A percentile compares a stretch with the other conserved stretches of the same genome.
phyloP scores from a whole-genome alignment of 139 green algal species.

The Chlamydomonas applanata region DNA sequence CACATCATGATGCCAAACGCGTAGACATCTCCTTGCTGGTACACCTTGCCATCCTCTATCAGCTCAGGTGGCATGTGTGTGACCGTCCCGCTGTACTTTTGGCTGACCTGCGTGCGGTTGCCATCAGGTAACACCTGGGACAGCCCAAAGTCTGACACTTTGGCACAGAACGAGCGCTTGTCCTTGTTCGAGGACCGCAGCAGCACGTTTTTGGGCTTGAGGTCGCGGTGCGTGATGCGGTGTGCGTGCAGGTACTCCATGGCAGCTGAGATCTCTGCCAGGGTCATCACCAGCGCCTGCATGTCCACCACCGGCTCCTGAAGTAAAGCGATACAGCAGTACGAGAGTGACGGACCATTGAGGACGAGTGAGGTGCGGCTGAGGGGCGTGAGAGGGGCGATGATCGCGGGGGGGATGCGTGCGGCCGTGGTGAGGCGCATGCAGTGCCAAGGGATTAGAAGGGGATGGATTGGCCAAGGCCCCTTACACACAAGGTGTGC shows the following conservation, averaged over 20 bases:
- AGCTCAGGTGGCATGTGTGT: slow-evolving; percentile 73
- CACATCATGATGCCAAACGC: slow-evolving; percentile 67
- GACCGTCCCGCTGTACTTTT: slow-evolving; percentile 57
- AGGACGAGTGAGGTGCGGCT: too few relatives aligned
- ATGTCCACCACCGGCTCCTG: slow-evolving; percentile 35
- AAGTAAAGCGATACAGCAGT: background rate
- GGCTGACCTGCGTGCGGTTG: slow-evolving; percentile 43
- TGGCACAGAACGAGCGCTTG: slow-evolving; percentile 44
- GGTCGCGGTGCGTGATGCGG: slow-evolving; percentile 65
- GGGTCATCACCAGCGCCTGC: slow-evolving; percentile 41
- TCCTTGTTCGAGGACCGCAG: slow-evolving; percentile 45
- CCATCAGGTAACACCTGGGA: slow-evolving; percentile 39
- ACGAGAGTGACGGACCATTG: too few relatives aligned
- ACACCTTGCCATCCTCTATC: slow-evolving; percentile 54
- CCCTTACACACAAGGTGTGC: background rate
- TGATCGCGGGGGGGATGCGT: background rate
- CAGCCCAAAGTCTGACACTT: slow-evolving; percentile 67
- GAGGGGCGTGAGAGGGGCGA: too few relatives aligned
- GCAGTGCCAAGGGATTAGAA: background rate
- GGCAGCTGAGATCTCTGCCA: slow-evolving; percentile 54
- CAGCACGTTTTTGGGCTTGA: slow-evolving; percentile 77
- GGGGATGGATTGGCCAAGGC: too few relatives aligned
- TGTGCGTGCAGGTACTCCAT: slow-evolving; percentile 70
- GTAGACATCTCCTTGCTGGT: slow-evolving; percentile 55
- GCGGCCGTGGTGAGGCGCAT: background rate